Evolutionary conservation across 2,329 filamentous ascomycete genomes (phyloP), one percentile per base, ranked within the genome.

Genomic region (Penicillium sp.): DNA sequence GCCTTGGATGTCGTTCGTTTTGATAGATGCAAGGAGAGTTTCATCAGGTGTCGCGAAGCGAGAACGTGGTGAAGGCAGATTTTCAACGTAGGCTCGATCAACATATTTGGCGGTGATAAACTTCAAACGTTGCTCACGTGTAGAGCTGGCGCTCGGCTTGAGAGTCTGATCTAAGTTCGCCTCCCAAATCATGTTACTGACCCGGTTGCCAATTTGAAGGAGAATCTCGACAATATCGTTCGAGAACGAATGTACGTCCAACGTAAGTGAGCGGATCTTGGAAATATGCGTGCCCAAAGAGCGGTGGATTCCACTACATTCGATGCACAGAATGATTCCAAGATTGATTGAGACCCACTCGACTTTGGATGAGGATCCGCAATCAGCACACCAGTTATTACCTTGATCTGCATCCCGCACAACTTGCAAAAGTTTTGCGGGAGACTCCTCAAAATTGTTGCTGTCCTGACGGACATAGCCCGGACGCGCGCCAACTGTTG

Each of bases 301-400:
- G 39, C 94, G 86, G 74, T 99, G 94, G 58, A 99, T 97, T 59
- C 94, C 94, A 70, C 92, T 96, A 75, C 94, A 99, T 73, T 99
- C 93, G 70, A 97, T 97, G 76, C 94, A 99, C 18, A 99, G 82
- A 50, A 99, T 87, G 56, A 99, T 96, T 42, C 90, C 94, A 4
- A 99, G 81, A 67, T 99, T 99, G 75, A 99, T 96, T 0, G 94
- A 97, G 27, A 97, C 94, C 94, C 94, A 99, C 73, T 99, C 94
- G 19, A 96, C 92, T 76, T 97, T 97, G 67, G 86, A 84, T 32
- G 89, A 88, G 7, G 91, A 95, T 10, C 90, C 90, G 69, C 94
- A 99, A 71, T 99, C 94, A 14, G 94, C 94, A 70, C 94, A 99
- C 83, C 88, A 89, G 62, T 85, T 88, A 73, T 99, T 99, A 38